Evolutionary conservation across 1,284 basidiomycete species (phyloP), one percentile per base, ranked within the genome.

Genomic region (Trichosporon inkin): DNA sequence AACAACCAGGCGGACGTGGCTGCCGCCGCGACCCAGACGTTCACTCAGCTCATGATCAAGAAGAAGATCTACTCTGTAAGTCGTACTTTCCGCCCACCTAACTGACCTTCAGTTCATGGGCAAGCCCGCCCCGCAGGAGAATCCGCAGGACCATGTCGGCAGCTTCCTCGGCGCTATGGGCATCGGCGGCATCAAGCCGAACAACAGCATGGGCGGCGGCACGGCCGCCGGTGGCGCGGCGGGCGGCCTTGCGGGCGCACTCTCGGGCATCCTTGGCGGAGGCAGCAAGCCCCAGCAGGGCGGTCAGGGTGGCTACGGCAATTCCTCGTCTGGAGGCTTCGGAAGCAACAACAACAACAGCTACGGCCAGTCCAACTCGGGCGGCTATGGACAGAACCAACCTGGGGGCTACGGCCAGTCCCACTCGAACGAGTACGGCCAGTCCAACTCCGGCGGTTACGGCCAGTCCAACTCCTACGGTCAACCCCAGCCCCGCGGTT

Each of bases 21-120:
- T 35, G 56, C 56, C 10, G 56, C 56, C 10, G 56, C 56, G 2
- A 57, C 56, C 20, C 56, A 57, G 47, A 57, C 56, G 1, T 57
- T 57, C 37, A 57, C 56, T 8, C 56, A 57, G 56, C 56, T 57
- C 13, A 57, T 57, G 56, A 57, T 57, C 56, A 57, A 57, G 47
- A 57, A 57, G 49, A 57, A 57, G 56, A 52, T 57, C 56, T 57
- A 57, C 28, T 28, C 49, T 10, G 56, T 57, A 24, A 52, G 56
- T 52, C 8, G 41, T 4, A 32, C 28, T 32, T 8, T 20, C 11
- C n/a, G 2, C 6, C 7, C 13, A 3, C 24, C 1, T 22, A 24
- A 55, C 54, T 49, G 16, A 28, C 38, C 16, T 8, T 3, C 36
- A 57, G 56, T 57, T 57, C 56, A 57, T 57, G 56, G 56, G 56